Base-by-base conservation (phyloP, 768 basidiomycete species). In the Phylloporus rhodoxanthus region DNA sequence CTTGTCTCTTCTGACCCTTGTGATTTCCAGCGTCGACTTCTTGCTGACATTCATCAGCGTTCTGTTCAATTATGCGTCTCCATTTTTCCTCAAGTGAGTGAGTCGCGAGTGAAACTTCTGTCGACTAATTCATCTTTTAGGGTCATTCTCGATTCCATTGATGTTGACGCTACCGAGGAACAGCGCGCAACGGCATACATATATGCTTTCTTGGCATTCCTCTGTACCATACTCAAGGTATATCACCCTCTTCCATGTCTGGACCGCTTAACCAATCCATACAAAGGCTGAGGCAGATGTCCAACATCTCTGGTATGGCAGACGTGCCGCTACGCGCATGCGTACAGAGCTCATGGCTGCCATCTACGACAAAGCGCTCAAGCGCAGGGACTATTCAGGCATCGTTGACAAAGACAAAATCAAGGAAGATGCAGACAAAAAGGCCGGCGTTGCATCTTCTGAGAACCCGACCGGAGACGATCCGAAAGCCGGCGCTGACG, bases 331-430 rank as follows among this genome's bases (percentile, higher is more conserved):
- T 0, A 85, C 84, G 1, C 75, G 87, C 20, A 80, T 90, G 4
- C 82, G 87, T 8, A 76, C 78, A 11, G 87, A 88, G 68, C 76
- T 94, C 15, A 92, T 90, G 83, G 82, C 87, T 0, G 69, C 83
- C 2, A 88, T 95, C 45, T 95, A 93, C 60, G 87, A 91, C 65
- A 96, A 96, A 64, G 79, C 91, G 1, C 68, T 95, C 30, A 86
- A 85, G 64, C 72, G 92, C 26, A 85, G 81, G 60, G 91, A 94
- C 62, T 87, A 82, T 51, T 88, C 87, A 0, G 92, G 91, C 1
- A 71, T 90, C 33, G 72, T 87, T 8, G 74, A 80, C 44, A 77
- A 77, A 60, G 75, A 72, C 32, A 70, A 68, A n/a, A 50, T 51
- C 2, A 60, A 63, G 21, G 59, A 61, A 3, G 57, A 56, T 8